Percentiles rank a stretch among this genome's conserved stretches.
Evolutionary conservation across 2,329 filamentous ascomycete genomes (phyloP).

Genomic region (Ceratocystis ficicola): DNA sequence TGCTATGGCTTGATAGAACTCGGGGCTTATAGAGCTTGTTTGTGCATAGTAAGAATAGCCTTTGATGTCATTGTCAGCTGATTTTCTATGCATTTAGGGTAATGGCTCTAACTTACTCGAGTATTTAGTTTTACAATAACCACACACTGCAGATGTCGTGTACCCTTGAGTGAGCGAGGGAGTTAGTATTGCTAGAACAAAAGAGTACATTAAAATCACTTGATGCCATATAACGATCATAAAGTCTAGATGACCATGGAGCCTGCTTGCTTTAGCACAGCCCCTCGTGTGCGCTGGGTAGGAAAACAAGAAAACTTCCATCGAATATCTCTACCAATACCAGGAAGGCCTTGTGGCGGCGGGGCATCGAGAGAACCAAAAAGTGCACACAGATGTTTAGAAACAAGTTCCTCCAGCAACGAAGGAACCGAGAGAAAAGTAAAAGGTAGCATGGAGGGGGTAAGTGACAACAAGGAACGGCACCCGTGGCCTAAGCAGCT

Average conservation of each 20-base stretch:
- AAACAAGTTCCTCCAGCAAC: not conserved
- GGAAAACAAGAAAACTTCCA: not conserved
- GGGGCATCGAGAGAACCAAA: not conserved
- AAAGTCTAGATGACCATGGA: not conserved
- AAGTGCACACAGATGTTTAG: not conserved
- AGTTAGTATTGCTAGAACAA: not conserved
- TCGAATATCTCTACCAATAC: too few relatives aligned
- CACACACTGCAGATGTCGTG: slow-evolving; percentile 10
- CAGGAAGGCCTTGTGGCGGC: too few relatives aligned
- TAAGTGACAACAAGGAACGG: not conserved
- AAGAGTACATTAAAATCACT: not conserved
- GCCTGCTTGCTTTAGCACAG: not conserved
- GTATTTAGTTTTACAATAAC: slow-evolving; percentile 14
- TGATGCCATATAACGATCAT: not conserved
- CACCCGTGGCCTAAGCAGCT: not conserved
- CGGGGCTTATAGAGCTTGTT: slow-evolving; percentile 47
- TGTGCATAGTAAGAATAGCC: slow-evolving; percentile 62
- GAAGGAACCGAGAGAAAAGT: too few relatives aligned
- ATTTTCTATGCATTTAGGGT: not conserved
- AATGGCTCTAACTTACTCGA: slow-evolving; percentile 16
- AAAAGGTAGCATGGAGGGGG: not conserved
- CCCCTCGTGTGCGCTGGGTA: not conserved
- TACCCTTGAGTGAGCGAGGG: slow-evolving; percentile 7
- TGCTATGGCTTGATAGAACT: slow-evolving; percentile 59
- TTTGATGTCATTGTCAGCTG: slow-evolving; percentile 28